Evolutionary conservation across 2,329 filamentous ascomycete species (phyloP).

Genomic region (Aulographum hederae): DNA sequence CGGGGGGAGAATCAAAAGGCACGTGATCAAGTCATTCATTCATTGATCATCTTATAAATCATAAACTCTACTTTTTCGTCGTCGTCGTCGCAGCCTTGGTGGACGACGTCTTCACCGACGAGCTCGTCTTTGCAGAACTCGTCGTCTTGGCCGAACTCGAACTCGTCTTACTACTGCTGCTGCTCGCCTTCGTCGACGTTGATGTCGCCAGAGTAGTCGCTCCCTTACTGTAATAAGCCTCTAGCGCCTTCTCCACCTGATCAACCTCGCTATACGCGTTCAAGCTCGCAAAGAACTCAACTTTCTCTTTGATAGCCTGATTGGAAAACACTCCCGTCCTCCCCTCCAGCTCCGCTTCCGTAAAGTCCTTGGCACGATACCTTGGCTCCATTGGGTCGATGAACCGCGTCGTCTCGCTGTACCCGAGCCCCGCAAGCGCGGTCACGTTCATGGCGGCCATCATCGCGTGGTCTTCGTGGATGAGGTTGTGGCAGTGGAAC

Average conservation of each 20-base stretch:
- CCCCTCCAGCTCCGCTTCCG: slow-evolving; percentile 7
- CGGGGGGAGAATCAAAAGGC: too few relatives aligned
- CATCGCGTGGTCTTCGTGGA: slow-evolving; percentile 22
- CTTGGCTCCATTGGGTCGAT: slow-evolving; percentile 9
- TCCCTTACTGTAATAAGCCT: slow-evolving; percentile 10
- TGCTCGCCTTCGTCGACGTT: background rate
- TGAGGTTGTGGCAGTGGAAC: slow-evolving; percentile 27
- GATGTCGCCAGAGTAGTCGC: background rate
- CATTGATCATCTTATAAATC: too few relatives aligned
- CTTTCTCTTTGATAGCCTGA: slow-evolving; percentile 12
- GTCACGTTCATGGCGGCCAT: slow-evolving; percentile 25
- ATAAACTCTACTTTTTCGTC: too few relatives aligned
- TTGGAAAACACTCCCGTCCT: slow-evolving; percentile 7
- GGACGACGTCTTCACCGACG: background rate
- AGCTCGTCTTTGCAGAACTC: background rate
- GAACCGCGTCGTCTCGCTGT: slow-evolving; percentile 4
- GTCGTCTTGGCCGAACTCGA: background rate
- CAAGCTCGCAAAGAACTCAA: slow-evolving; percentile 13
- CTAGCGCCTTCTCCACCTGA: slow-evolving; percentile 12
- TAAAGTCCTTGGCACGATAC: slow-evolving; percentile 9
- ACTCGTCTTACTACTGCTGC: too few relatives aligned
- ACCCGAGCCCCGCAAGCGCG: slow-evolving; percentile 12
- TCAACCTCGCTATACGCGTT: slow-evolving; percentile 12
- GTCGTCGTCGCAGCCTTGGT: background rate
- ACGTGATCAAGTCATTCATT: too few relatives aligned